phyloP scores from a whole-genome alignment of 2,329 filamentous ascomycete genomes.

The Rasamsonia emersonii region DNA sequence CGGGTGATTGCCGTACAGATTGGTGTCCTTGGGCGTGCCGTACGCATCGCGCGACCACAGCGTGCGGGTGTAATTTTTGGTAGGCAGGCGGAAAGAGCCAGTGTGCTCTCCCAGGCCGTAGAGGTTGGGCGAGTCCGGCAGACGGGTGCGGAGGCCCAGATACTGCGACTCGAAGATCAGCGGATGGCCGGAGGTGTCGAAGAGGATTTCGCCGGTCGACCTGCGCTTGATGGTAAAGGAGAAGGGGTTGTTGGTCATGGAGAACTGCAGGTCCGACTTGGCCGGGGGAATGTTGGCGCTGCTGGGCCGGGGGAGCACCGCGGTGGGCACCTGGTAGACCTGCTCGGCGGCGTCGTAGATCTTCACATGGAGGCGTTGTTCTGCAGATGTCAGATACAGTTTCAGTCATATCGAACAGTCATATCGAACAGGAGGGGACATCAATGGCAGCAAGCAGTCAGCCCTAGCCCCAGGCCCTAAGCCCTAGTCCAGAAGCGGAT shows the following conservation, averaged over 20 bases:
- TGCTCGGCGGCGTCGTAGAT: slow-evolving; percentile 62
- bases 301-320: slow-evolving; percentile 55
- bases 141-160: slow-evolving; percentile 59
- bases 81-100: slow-evolving; percentile 60
- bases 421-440: slow-evolving; percentile 3
- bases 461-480: too few relatives aligned
- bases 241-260: slow-evolving; percentile 51
- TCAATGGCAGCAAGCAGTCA: background rate
- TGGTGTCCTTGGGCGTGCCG: slow-evolving; percentile 50
- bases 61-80: slow-evolving; percentile 60
- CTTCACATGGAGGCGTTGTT: slow-evolving; percentile 62
- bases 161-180: slow-evolving; percentile 75
- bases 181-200: slow-evolving; percentile 58
- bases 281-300: slow-evolving; percentile 38
- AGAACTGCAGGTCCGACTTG: slow-evolving; percentile 36
- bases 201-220: slow-evolving; percentile 38
- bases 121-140: slow-evolving; percentile 60
- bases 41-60: slow-evolving; percentile 63
- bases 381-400: slow-evolving; percentile 25
- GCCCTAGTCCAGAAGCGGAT: too few relatives aligned
- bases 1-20: slow-evolving; percentile 66
- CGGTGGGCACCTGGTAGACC: slow-evolving; percentile 66
- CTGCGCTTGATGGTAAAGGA: slow-evolving; percentile 51
- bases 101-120: slow-evolving; percentile 75
- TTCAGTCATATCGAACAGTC: background rate